Evolutionary conservation across 2,329 filamentous ascomycete species (phyloP).

Genomic region (Trichoderma sp.): DNA sequence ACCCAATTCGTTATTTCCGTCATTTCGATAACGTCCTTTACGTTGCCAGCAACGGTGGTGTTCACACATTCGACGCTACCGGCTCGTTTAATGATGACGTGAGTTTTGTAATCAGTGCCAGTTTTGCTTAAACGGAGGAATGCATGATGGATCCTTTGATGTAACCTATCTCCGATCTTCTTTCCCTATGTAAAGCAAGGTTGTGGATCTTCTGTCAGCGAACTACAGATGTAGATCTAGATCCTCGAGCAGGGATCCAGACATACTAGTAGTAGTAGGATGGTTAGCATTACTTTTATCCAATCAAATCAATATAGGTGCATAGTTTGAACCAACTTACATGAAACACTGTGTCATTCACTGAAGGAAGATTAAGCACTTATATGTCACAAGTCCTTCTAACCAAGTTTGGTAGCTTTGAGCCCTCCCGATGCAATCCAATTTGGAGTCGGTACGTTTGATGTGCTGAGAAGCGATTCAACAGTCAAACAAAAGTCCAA

Average conservation of each 20-base stretch:
- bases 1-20: not conserved
- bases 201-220: not conserved
- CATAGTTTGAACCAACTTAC: not conserved
- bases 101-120: not conserved
- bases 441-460: too few species aligned
- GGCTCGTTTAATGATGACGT: constrained; percentile 1
- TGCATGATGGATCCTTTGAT: not conserved
- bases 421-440: too few species aligned
- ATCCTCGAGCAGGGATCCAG: not conserved
- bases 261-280: not conserved
- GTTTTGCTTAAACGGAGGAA: not conserved
- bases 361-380: too few species aligned
- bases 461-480: too few species aligned
- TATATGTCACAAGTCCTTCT: too few species aligned
- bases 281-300: not conserved
- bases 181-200: not conserved
- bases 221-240: not conserved
- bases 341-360: too few species aligned
- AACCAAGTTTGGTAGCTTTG: too few species aligned
- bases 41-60: not conserved
- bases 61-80: not conserved
- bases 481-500: too few species aligned
- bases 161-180: not conserved
- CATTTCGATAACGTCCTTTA: not conserved
- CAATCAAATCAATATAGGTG: not conserved